A percentile compares a stretch with the other conserved stretches of the same genome.
Conservation (phyloP, 192 early-diverging fungal genomes). For the Coemansia sp. region DNA sequence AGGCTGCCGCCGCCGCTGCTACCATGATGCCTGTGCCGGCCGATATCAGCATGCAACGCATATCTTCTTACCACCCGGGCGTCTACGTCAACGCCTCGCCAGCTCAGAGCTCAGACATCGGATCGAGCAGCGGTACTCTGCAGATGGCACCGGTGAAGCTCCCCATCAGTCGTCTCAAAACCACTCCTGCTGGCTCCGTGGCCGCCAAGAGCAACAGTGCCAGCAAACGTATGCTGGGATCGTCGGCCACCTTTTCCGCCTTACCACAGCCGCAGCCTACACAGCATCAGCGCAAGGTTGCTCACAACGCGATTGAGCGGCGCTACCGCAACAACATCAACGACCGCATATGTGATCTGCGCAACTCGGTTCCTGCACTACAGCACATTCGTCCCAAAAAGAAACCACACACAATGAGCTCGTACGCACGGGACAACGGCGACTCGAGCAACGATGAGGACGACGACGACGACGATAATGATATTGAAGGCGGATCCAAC, state of each 20-base stretch:
- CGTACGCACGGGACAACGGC: slow-evolving; percentile 30
- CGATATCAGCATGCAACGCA: slow-evolving; percentile 35
- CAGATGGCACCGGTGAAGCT: background rate
- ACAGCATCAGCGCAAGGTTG: slow-evolving; percentile 80
- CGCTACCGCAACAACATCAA: slow-evolving; percentile 97
- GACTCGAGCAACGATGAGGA: slow-evolving; percentile 37
- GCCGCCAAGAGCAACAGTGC: background rate
- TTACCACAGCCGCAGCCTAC: slow-evolving; percentile 1
- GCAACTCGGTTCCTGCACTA: slow-evolving; percentile 83
- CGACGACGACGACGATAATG: slow-evolving; percentile 51
- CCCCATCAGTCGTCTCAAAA: slow-evolving; percentile 25
- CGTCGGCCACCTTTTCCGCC: background rate
- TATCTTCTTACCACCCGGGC: slow-evolving; percentile 39
- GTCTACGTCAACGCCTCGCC: background rate
- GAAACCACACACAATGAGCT: slow-evolving; percentile 45
- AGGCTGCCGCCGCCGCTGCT: background rate
- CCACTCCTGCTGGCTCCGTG: background rate
- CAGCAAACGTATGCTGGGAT: background rate
- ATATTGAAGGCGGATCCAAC: slow-evolving; percentile 20
- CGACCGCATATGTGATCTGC: slow-evolving; percentile 87
- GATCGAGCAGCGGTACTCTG: background rate
- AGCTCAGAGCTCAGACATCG: background rate
- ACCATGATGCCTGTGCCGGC: slow-evolving; percentile 23
- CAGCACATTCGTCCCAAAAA: slow-evolving; percentile 46
- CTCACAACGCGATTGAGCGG: slow-evolving; percentile 94